These are phyloP conservation scores for Coemansia sp. DNA, from an alignment of 192 early-diverging fungal species.

Conservation along the genomic window DNA sequence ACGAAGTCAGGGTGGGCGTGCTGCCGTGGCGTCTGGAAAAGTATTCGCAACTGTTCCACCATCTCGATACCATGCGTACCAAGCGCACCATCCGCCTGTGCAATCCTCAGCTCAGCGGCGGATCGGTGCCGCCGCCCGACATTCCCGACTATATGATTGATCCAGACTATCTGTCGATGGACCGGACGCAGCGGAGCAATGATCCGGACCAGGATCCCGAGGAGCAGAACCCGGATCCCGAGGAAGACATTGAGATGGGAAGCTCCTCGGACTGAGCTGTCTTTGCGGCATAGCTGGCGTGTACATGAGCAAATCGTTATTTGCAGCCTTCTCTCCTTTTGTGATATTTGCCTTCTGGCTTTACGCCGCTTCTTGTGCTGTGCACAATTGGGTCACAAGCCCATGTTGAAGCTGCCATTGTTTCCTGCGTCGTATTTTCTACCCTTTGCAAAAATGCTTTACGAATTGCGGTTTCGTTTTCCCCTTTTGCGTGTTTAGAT, in stretches of 20 bases:
- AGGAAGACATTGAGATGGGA: slow-evolving; percentile 47
- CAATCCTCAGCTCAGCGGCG: slow-evolving; percentile 28
- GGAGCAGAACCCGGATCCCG: slow-evolving; percentile 13
- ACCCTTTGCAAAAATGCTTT: not conserved
- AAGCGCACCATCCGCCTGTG: slow-evolving; percentile 48
- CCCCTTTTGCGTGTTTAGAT: not conserved
- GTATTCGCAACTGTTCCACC: slow-evolving; percentile 40
- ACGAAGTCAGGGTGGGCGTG: slow-evolving; percentile 48
- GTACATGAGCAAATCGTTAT: not conserved
- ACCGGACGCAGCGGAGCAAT: slow-evolving; percentile 19
- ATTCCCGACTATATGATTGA: slow-evolving; percentile 43
- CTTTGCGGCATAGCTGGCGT: not conserved
- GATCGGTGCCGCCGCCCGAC: slow-evolving; percentile 29
- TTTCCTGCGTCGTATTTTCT: slow-evolving; percentile 1
- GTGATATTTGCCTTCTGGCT: not conserved
- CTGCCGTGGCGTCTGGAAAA: slow-evolving; percentile 40
- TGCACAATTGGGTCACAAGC: not conserved
- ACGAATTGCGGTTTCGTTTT: not conserved
- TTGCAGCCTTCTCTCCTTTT: not conserved
- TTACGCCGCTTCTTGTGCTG: not conserved
- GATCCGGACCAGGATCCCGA: slow-evolving; percentile 9
- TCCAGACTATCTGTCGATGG: slow-evolving; percentile 25
- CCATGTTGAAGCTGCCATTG: not conserved
- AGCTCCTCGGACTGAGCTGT: slow-evolving; percentile 30
- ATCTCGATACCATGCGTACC: slow-evolving; percentile 48